These are phyloP conservation scores for Trypethelium eluteriae DNA, from an alignment of 495 filamentous ascomycete genomes.

Conservation along the genomic window DNA sequence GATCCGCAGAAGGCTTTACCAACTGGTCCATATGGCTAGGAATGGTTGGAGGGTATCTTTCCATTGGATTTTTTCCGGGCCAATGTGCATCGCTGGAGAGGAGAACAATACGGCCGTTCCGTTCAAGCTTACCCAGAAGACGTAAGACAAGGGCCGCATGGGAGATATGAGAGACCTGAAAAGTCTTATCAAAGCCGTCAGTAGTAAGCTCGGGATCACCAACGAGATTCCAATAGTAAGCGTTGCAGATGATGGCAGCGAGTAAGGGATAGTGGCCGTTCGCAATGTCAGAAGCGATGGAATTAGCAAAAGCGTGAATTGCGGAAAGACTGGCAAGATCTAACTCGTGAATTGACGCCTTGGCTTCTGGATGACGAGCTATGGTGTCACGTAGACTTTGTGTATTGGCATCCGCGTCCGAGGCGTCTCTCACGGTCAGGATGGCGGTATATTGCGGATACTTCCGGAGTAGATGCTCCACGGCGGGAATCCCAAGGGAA, in stretches of 20 bases:
- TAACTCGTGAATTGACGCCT: slow-evolving; percentile 35
- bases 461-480: slow-evolving; percentile 34
- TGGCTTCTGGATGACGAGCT: slow-evolving; percentile 30
- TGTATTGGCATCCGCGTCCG: slow-evolving; percentile 40
- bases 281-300: slow-evolving; percentile 27
- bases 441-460: slow-evolving; percentile 37
- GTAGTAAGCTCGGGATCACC: slow-evolving; percentile 29
- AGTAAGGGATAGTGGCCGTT: slow-evolving; percentile 35
- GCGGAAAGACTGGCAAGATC: slow-evolving; percentile 37
- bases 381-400: slow-evolving; percentile 35
- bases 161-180: slow-evolving; percentile 43
- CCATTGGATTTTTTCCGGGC: slow-evolving; percentile 36
- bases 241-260: slow-evolving; percentile 41
- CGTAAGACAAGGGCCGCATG: slow-evolving; percentile 31
- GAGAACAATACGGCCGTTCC: slow-evolving; percentile 38
- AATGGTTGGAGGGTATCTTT: slow-evolving; percentile 32
- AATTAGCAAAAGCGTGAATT: slow-evolving; percentile 38
- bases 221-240: slow-evolving; percentile 39
- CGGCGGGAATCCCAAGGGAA: slow-evolving; percentile 42
- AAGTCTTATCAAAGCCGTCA: slow-evolving; percentile 38
- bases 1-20: slow-evolving; percentile 19
- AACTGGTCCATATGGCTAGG: slow-evolving; percentile 22
- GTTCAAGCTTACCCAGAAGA: slow-evolving; percentile 40
- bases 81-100: slow-evolving; percentile 38
- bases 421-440: slow-evolving; percentile 40